phyloP scores from a whole-genome alignment of 2,329 filamentous ascomycete genomes.

The Trichoderma harzianum region DNA sequence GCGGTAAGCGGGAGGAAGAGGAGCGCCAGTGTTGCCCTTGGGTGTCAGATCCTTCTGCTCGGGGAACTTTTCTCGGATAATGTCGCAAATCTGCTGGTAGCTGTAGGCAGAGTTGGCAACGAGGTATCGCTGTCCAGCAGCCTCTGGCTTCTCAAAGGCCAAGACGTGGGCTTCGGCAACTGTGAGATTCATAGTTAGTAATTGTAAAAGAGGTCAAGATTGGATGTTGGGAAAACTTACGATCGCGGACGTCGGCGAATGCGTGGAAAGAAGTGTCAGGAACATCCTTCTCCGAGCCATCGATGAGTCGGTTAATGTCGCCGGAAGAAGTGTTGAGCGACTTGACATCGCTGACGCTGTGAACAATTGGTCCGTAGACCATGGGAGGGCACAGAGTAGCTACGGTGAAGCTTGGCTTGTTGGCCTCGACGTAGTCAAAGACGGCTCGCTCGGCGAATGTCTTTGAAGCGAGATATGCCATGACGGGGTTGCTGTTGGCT shows the following conservation, averaged over 20 bases:
- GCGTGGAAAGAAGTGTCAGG: background rate
- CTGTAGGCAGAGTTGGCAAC: background rate
- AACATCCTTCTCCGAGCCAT: background rate
- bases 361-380: background rate
- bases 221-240: background rate
- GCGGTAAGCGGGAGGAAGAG: background rate
- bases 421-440: background rate
- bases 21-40: background rate
- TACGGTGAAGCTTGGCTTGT: background rate
- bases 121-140: background rate
- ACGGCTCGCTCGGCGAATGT: background rate
- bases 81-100: conserved; percentile 2
- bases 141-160: background rate
- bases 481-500: background rate
- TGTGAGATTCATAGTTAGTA: background rate
- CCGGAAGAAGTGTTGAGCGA: background rate
- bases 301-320: background rate
- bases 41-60: background rate
- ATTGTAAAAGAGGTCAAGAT: fast-evolving
- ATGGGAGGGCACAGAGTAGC: background rate
- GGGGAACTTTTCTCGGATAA: background rate
- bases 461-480: background rate
- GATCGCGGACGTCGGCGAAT: background rate
- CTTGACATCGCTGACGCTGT: background rate
- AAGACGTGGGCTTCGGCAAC: background rate